Conservation (phyloP, 2,329 filamentous ascomycete genomes). For the Nakataea oryzae region DNA sequence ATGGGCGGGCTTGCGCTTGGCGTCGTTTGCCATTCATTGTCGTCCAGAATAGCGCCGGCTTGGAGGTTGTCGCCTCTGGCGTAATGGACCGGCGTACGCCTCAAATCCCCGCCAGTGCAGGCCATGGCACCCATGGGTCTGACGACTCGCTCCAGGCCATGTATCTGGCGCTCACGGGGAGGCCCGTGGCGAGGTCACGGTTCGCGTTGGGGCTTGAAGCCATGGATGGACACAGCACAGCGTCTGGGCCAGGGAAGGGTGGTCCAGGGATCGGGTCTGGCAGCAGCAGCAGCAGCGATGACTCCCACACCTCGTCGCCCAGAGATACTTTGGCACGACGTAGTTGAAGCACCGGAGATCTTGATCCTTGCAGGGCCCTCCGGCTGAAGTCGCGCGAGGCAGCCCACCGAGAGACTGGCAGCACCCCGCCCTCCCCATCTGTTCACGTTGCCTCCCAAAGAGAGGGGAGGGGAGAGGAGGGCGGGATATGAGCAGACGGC, state of each 20-base stretch:
- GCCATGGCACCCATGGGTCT: not conserved
- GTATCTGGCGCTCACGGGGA: not conserved
- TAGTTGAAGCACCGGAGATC: not conserved
- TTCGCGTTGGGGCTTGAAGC: not conserved
- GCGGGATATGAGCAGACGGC: not conserved
- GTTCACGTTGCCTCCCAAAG: not conserved
- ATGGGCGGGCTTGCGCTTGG: not conserved
- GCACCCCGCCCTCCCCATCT: not conserved
- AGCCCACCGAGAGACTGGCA: not conserved
- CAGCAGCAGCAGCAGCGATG: not conserved
- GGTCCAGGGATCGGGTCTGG: not conserved
- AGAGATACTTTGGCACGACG: not conserved
- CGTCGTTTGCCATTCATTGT: not conserved
- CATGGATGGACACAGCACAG: not conserved
- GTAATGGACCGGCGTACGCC: not conserved
- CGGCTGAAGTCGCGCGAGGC: no score
- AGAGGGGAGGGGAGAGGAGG: no score
- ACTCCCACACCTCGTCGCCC: not conserved
- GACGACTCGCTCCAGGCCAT: not conserved
- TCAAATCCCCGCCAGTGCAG: not conserved
- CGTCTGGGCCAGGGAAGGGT: not conserved
- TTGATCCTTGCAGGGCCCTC: not conserved
- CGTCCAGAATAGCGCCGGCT: not conserved
- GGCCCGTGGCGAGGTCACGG: not conserved
- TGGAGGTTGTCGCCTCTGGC: not conserved